These are phyloP conservation scores for Rhizophagus sp. DNA, from an alignment of 192 early-diverging fungal genomes.

Conservation along the genomic window DNA sequence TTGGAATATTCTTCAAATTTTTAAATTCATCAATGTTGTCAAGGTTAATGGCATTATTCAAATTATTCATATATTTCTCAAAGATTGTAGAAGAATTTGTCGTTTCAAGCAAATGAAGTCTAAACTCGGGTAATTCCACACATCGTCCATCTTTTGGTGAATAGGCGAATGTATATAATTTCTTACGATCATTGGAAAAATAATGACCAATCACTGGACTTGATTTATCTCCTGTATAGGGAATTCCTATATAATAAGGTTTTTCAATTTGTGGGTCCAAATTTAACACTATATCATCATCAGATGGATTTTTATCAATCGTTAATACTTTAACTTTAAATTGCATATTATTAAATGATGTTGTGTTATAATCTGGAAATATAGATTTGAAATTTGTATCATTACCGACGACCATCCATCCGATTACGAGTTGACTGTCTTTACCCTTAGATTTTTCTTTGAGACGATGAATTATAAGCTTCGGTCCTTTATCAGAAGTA, in stretches of 20 bases:
- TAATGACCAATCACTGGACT: neutral
- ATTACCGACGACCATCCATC: neutral
- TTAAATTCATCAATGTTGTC: too few species aligned
- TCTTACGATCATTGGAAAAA: neutral
- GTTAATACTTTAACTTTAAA: neutral
- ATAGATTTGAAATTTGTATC: neutral
- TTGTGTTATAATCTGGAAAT: neutral
- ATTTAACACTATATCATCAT: too few species aligned
- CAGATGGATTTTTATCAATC: neutral
- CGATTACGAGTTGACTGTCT: neutral
- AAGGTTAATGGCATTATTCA: too few species aligned
- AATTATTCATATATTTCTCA: too few species aligned
- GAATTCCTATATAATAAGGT: neutral
- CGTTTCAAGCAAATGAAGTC: neutral
- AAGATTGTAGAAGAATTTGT: too few species aligned
- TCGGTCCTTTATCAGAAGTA: neutral
- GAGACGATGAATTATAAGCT: neutral
- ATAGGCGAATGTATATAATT: neutral
- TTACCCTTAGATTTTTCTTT: neutral
- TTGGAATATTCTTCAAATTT: too few species aligned
- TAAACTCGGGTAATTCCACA: neutral
- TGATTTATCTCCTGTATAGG: neutral
- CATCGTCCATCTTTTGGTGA: neutral
- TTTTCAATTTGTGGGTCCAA: neutral
- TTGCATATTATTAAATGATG: neutral